Base-by-base conservation (phyloP, 139 green algal species). In the Closterium sp. region DNA sequence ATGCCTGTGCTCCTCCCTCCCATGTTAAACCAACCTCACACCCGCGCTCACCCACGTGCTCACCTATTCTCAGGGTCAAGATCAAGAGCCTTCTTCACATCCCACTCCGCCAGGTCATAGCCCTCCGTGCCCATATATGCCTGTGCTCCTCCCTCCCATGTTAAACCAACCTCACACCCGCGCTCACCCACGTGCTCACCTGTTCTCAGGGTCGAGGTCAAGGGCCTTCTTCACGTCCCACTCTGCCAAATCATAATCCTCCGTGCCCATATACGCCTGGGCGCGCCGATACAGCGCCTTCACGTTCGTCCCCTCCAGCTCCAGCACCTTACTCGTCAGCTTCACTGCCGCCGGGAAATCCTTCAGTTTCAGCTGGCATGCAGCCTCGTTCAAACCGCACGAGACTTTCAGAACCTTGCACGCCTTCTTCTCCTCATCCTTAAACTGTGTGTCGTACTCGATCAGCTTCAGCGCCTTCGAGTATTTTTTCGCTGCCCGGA, bases 231-330 rank as follows among this genome's bases (percentile, higher is more conserved):
- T n/a, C n/a, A n/a, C n/a, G n/a, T n/a, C n/a, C n/a, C n/a, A n/a
- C n/a, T n/a, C n/a, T n/a, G n/a, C n/a, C n/a, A n/a, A n/a, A n/a
- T n/a, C 10, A n/a, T n/a, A n/a, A n/a, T n/a, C n/a, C n/a, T n/a
- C n/a, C n/a, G n/a, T n/a, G n/a, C n/a, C n/a, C n/a, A 90, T 34
- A 86, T 94, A 94, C 10, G 85, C 92, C 84, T 99, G 98, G 0
- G 98, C 97, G 0, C 97, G 92, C 45, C 98, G 94, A 95, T 97
- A 99, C 88, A 99, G 96, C 19, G 97, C 98, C 96, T 99, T 99
- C 85, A 98, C 95, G 94, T 99, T 98, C 90, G 31, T 28, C 24
- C 92, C 27, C 85, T 99, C 97, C 28, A 95, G 31, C 79, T 98
- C 97, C 32, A 99, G 94, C 86, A 93, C 91, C 85, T 97, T 97